phyloP scores from a whole-genome alignment of 495 filamentous ascomycete species.

The Hypoxylon fuscum region DNA sequence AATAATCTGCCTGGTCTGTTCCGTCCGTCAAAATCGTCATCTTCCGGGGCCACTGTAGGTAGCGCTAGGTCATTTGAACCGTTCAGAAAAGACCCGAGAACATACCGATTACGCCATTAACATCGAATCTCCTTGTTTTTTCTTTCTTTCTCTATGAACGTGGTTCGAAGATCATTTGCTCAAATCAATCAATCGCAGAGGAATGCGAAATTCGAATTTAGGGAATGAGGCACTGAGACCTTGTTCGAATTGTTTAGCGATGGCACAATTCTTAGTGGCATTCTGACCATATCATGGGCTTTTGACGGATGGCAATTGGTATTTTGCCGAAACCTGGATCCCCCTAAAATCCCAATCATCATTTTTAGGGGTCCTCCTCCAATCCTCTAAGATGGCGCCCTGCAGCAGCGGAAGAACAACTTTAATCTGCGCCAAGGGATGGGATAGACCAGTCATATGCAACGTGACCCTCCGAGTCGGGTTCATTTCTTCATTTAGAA shows the following conservation, averaged over 20 bases:
- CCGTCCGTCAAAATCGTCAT: conserved; percentile 35
- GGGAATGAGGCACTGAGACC: too few relatives aligned
- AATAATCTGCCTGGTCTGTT: conserved; percentile 21
- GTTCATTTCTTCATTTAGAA: conserved; percentile 22
- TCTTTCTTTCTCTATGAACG: conserved; percentile 14
- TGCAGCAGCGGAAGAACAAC: conserved; percentile 36
- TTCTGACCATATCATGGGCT: conserved; percentile 30
- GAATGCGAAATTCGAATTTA: too few relatives aligned
- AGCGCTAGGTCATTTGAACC: conserved; percentile 34
- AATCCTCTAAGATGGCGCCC: conserved; percentile 32
- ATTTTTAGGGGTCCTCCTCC: conserved; percentile 34
- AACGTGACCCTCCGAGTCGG: conserved; percentile 24
- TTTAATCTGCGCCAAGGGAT: conserved; percentile 34
- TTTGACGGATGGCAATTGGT: conserved; percentile 32
- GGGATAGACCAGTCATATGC: conserved; percentile 25
- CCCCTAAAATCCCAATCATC: conserved; percentile 13
- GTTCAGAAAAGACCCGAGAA: conserved; percentile 32
- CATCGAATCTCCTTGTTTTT: conserved; percentile 16
- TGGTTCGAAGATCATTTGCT: neutral
- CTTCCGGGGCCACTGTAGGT: conserved; percentile 13
- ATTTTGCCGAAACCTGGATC: conserved; percentile 39
- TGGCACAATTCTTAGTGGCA: conserved; percentile 13
- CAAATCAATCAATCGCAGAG: too few relatives aligned
- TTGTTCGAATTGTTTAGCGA: conserved; percentile 8
- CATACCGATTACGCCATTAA: conserved; percentile 42